These are phyloP conservation scores for Russula lepida DNA, from an alignment of 768 basidiomycete species.

Conservation along the genomic window DNA sequence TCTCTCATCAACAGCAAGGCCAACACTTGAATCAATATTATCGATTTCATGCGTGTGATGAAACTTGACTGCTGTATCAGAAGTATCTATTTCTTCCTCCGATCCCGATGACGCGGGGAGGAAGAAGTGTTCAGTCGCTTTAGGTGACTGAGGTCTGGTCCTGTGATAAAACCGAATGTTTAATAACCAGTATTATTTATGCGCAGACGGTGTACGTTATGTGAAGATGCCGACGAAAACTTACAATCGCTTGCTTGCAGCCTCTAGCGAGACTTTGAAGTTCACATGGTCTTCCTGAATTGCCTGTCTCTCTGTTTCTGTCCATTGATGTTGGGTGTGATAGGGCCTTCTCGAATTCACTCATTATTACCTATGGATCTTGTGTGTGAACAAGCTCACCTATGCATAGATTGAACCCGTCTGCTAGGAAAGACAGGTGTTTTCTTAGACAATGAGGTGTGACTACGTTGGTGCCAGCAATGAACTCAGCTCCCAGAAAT, in stretches of 20 bases:
- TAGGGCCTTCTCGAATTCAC: not conserved
- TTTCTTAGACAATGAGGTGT: not conserved
- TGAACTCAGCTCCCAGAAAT: not conserved
- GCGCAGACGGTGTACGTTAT: not conserved
- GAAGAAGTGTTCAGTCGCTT: conserved; percentile 1
- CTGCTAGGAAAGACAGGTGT: not conserved
- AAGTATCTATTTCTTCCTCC: conserved; percentile 4
- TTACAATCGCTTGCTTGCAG: conserved; percentile 4
- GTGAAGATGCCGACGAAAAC: not conserved
- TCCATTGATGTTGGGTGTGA: not conserved
- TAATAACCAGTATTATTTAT: not conserved
- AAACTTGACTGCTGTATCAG: not conserved
- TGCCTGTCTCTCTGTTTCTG: not conserved
- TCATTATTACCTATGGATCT: not conserved
- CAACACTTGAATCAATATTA: not conserved
- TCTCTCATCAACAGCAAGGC: not conserved
- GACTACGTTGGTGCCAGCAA: not conserved
- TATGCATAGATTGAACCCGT: not conserved
- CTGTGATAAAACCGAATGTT: not conserved
- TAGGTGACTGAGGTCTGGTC: not conserved
- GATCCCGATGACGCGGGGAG: conserved; percentile 2
- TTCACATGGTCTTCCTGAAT: conserved; percentile 6
- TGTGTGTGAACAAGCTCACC: not conserved
- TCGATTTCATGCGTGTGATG: not conserved
- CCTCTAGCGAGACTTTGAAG: conserved; percentile 6